Evolutionary conservation across 2,329 filamentous ascomycete species (phyloP).

Genomic region (Sporothrix mexicana): DNA sequence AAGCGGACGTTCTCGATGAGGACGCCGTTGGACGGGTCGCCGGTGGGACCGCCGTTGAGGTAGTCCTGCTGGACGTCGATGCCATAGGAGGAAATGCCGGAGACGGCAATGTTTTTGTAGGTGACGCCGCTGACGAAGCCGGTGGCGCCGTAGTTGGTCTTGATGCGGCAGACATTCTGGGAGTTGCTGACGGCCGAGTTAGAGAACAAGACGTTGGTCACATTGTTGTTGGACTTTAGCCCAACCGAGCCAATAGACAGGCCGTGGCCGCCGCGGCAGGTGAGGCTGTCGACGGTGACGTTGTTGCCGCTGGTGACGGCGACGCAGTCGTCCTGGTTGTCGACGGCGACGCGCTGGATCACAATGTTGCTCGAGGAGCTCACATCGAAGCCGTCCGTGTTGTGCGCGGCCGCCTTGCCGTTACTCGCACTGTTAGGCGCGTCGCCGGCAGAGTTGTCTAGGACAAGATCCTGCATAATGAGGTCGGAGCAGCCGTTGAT

Average conservation of each 20-base stretch:
- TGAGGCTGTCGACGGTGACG: background rate
- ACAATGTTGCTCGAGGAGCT: background rate
- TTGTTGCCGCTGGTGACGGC: conserved; percentile 13
- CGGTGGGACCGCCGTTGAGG: conserved; percentile 6
- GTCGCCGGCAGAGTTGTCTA: background rate
- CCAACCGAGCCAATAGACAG: conserved; percentile 4
- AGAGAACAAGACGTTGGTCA: background rate
- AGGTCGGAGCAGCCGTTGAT: background rate
- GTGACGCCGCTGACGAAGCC: background rate
- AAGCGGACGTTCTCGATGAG: background rate
- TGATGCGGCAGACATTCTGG: background rate
- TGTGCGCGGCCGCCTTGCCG: background rate
- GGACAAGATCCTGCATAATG: background rate
- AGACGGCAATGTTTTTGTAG: background rate
- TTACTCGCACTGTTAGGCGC: background rate
- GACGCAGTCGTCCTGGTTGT: conserved; percentile 23
- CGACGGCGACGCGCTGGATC: background rate
- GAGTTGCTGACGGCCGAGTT: background rate
- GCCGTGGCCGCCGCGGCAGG: conserved; percentile 7
- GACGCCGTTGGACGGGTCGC: background rate
- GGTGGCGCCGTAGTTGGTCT: conserved; percentile 1
- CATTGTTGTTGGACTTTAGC: background rate
- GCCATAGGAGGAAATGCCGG: background rate
- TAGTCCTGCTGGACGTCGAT: conserved; percentile 20
- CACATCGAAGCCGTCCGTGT: background rate